Conservation (phyloP, 495 filamentous ascomycete species). For the Podospora didyma region DNA sequence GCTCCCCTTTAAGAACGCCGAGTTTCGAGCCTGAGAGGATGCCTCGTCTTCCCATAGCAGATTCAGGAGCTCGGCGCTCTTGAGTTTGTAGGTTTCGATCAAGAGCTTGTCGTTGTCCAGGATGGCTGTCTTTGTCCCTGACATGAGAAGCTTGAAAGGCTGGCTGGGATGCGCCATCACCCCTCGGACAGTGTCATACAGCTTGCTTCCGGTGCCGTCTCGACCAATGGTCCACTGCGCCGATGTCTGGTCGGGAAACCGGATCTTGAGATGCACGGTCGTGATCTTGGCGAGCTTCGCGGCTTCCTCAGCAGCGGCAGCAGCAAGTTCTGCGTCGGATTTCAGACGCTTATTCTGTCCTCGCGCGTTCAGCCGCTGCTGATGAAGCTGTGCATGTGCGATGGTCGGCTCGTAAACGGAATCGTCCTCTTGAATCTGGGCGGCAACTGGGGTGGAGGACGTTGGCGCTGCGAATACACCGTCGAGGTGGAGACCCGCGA, state of each 20-base stretch:
- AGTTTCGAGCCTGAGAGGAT: slow-evolving; percentile 40
- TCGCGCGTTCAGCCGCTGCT: slow-evolving; percentile 60
- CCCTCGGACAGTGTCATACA: slow-evolving; percentile 63
- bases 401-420: slow-evolving; percentile 78
- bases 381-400: slow-evolving; percentile 78
- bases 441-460: slow-evolving; percentile 69
- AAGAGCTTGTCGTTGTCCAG: slow-evolving; percentile 47
- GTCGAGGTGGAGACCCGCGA: slow-evolving; percentile 44
- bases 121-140: slow-evolving; percentile 28
- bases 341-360: slow-evolving; percentile 65
- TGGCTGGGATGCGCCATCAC: slow-evolving; percentile 44
- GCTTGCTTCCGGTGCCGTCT: slow-evolving; percentile 55
- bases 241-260: slow-evolving; percentile 79
- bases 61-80: slow-evolving; percentile 67
- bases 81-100: slow-evolving; percentile 67
- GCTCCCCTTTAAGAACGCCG: slow-evolving; percentile 61
- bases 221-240: slow-evolving; percentile 61
- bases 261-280: slow-evolving; percentile 70
- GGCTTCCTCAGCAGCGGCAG: slow-evolving; percentile 52
- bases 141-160: slow-evolving; percentile 48
- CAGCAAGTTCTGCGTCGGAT: slow-evolving; percentile 63
- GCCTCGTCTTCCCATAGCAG: slow-evolving; percentile 68
- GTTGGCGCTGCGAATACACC: slow-evolving; percentile 73
- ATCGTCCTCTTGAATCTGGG: slow-evolving; percentile 59
- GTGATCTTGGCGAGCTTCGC: slow-evolving; percentile 60